phyloP scores from a whole-genome alignment of 371 early-diverging fungal species.

The Mortierella sp. region DNA sequence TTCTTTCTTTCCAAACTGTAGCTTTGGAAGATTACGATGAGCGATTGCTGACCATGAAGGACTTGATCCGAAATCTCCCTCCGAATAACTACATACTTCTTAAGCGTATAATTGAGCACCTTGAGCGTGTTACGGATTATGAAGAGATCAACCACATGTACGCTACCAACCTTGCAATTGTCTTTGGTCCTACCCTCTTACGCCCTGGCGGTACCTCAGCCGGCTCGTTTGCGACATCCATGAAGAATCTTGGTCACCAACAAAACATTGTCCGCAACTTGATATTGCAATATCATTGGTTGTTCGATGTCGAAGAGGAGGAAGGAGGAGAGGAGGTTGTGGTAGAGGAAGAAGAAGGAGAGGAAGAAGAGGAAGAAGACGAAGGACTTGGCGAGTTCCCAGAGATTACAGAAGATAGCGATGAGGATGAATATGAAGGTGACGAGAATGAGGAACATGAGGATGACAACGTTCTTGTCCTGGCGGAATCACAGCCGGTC shows the following conservation, averaged over 20 bases:
- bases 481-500: constrained; percentile 11
- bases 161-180: constrained; percentile 87
- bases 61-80: constrained; percentile 77
- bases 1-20: constrained; percentile 9
- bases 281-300: constrained; percentile 86
- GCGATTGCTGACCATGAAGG: constrained; percentile 81
- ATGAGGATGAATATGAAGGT: constrained; percentile 25
- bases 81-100: constrained; percentile 76
- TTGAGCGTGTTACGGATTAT: constrained; percentile 86
- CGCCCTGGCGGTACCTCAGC: constrained; percentile 82
- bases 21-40: constrained; percentile 85
- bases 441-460: constrained; percentile 14
- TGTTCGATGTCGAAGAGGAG: constrained; percentile 85
- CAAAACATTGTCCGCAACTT: constrained; percentile 85
- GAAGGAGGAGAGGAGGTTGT: constrained; percentile 39
- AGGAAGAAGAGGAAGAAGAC: constrained; percentile 23
- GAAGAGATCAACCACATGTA: constrained; percentile 91
- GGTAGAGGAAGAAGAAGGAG: constrained; percentile 15
- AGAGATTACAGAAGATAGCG: constrained; percentile 34
- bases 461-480: constrained; percentile 18
- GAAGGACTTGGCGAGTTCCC: constrained; percentile 31
- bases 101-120: constrained; percentile 81
- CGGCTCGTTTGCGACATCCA: constrained; percentile 78
- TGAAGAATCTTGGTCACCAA: constrained; percentile 86
- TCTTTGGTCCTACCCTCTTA: constrained; percentile 87